Evolutionary conservation across 2,329 filamentous ascomycete species (phyloP).

Genomic region (Saccharata proteae): DNA sequence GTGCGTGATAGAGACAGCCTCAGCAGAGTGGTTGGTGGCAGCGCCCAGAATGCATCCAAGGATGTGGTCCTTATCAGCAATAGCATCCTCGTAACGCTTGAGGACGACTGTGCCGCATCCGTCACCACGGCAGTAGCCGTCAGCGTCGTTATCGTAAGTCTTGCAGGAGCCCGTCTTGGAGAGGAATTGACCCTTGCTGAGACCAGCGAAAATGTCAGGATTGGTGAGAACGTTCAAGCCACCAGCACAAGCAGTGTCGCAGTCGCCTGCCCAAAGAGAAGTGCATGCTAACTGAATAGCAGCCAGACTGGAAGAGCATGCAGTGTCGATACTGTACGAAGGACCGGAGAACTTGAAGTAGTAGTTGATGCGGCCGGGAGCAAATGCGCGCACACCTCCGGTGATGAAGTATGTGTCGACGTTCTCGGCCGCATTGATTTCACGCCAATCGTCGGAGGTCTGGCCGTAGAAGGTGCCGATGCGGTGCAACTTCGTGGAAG

Average conservation of each 20-base stretch:
- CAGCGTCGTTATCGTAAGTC: slow-evolving; percentile 68
- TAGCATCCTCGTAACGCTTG: slow-evolving; percentile 68
- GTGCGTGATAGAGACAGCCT: slow-evolving; percentile 72
- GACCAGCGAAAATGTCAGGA: slow-evolving; percentile 65
- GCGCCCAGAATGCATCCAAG: slow-evolving; percentile 65
- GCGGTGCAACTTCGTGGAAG: slow-evolving; percentile 50
- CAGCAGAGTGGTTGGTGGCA: slow-evolving; percentile 70
- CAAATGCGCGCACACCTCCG: slow-evolving; percentile 49
- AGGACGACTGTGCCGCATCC: slow-evolving; percentile 62
- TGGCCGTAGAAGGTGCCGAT: slow-evolving; percentile 66
- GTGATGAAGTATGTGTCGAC: slow-evolving; percentile 59
- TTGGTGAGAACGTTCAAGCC: slow-evolving; percentile 70
- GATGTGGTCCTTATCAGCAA: slow-evolving; percentile 58
- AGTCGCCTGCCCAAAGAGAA: slow-evolving; percentile 62
- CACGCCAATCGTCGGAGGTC: slow-evolving; percentile 65
- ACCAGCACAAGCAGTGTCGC: slow-evolving; percentile 69
- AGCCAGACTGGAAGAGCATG: slow-evolving; percentile 62
- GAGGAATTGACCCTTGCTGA: slow-evolving; percentile 66
- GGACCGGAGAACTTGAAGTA: slow-evolving; percentile 67
- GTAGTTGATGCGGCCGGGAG: slow-evolving; percentile 58
- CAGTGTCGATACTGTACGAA: slow-evolving; percentile 63
- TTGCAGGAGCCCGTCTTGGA: slow-evolving; percentile 67
- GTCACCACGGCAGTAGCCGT: slow-evolving; percentile 74
- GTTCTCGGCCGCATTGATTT: slow-evolving; percentile 60
- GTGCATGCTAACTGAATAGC: slow-evolving; percentile 63